phyloP scores from a whole-genome alignment of 2,329 filamentous ascomycete genomes.

The Fusarium gaditjirri region DNA sequence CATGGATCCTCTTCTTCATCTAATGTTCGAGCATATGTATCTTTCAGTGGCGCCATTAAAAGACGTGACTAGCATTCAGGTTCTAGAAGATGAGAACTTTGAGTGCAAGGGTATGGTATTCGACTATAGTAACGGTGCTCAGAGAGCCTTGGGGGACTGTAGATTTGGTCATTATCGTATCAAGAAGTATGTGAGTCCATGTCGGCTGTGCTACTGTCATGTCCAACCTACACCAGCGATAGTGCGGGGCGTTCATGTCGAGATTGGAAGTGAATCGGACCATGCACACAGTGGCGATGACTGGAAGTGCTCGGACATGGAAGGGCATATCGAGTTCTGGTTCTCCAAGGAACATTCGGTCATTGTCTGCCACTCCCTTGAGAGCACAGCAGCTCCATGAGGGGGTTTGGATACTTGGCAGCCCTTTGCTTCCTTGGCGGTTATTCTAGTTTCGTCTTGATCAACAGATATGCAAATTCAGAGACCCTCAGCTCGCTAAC shows the following conservation, averaged over 20 bases:
- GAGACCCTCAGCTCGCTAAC: not conserved
- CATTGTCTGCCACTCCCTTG: not conserved
- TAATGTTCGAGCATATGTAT: not conserved
- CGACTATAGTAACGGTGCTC: not conserved
- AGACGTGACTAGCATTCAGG: not conserved
- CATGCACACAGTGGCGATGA: not conserved
- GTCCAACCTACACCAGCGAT: not conserved
- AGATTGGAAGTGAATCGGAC: not conserved
- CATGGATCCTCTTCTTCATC: not conserved
- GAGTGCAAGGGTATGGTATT: conserved; percentile 7
- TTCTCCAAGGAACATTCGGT: conserved; percentile 5
- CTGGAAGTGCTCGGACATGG: conserved; percentile 5
- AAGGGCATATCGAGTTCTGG: conserved; percentile 12
- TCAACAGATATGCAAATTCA: not conserved
- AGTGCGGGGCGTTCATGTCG: not conserved
- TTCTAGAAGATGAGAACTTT: not conserved
- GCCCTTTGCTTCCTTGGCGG: not conserved
- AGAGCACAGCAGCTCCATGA: not conserved
- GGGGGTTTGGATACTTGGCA: not conserved
- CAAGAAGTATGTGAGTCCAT: not conserved
- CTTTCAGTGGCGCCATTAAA: not conserved
- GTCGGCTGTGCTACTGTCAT: not conserved
- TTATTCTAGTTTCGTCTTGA: not conserved
- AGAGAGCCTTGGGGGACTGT: conserved; percentile 1
- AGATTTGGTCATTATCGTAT: not conserved